Evolutionary conservation across 352 stramenopile species (phyloP).

Genomic region (Hyaloperonospora arabidopsidis): DNA sequence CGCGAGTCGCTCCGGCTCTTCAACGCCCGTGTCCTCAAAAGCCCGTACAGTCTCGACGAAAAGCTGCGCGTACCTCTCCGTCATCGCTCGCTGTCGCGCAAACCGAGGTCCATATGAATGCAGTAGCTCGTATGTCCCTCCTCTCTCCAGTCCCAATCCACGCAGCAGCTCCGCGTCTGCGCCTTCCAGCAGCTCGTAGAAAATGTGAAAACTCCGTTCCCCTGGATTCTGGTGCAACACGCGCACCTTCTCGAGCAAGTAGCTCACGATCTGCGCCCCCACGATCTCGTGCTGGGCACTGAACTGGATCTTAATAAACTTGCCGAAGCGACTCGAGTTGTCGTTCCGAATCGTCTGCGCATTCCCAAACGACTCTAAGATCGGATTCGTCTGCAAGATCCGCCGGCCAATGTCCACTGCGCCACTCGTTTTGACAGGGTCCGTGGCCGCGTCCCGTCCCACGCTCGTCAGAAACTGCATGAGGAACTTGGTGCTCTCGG

Average conservation of each 20-base stretch:
- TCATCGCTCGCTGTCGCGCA: slow-evolving; percentile 23
- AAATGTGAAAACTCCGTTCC: slow-evolving; percentile 94
- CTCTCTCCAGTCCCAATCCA: slow-evolving; percentile 49
- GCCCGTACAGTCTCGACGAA: slow-evolving; percentile 65
- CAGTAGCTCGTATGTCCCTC: slow-evolving; percentile 81
- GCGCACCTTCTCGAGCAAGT: slow-evolving; percentile 95
- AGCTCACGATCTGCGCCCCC: slow-evolving; percentile 91
- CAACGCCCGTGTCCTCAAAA: slow-evolving; percentile 68
- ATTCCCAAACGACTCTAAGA: slow-evolving; percentile 96
- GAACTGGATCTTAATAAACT: slow-evolving; percentile 95
- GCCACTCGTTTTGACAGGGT: slow-evolving; percentile 15
- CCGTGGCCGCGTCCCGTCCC: slow-evolving; percentile 29
- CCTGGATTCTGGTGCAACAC: slow-evolving; percentile 88
- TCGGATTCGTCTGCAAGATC: slow-evolving; percentile 94
- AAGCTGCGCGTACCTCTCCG: slow-evolving; percentile 45
- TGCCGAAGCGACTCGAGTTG: slow-evolving; percentile 93
- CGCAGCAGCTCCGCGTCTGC: slow-evolving; percentile 52
- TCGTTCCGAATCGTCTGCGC: slow-evolving; percentile 95
- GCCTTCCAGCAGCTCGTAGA: slow-evolving; percentile 91
- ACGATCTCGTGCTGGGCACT: slow-evolving; percentile 69
- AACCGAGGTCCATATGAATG: slow-evolving; percentile 72
- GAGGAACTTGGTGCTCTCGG: slow-evolving; percentile 94
- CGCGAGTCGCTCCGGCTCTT: slow-evolving; percentile 31
- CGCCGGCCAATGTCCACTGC: slow-evolving; percentile 73
- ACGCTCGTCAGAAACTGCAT: slow-evolving; percentile 94